Evolutionary conservation across 208 protist species (phyloP).

Genomic region (Wallacemonas sp.): DNA sequence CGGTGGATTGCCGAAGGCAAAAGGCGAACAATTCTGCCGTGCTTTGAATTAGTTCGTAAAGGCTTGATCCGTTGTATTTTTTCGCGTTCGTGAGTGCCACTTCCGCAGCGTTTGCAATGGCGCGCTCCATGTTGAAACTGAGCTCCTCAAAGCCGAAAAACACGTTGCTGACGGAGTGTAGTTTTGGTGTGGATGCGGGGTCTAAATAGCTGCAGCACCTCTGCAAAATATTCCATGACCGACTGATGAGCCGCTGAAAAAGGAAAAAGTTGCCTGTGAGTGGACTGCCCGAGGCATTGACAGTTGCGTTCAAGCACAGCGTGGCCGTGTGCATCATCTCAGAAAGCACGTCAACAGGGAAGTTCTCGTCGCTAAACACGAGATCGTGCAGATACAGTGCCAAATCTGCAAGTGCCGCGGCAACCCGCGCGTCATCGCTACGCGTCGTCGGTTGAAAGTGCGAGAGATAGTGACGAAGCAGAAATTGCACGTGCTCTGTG

Average conservation of each 20-base stretch:
- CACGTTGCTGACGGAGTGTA: background rate
- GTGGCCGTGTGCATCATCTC: background rate
- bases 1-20: background rate
- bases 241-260: background rate
- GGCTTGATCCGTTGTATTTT: slow-evolving; percentile 2
- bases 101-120: background rate
- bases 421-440: background rate
- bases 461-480: background rate
- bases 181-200: background rate
- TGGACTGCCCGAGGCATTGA: background rate
- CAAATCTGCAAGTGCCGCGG: background rate
- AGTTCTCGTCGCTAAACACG: slow-evolving; percentile 1
- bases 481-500: background rate
- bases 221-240: slow-evolving; percentile 6
- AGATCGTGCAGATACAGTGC: background rate
- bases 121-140: slow-evolving; percentile 1
- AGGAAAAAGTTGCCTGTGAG: background rate
- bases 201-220: slow-evolving; percentile 10
- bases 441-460: background rate
- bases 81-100: slow-evolving; percentile 11
- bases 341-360: background rate
- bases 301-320: background rate
- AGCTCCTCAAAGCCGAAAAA: slow-evolving; percentile 10
- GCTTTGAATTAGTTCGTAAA: background rate
- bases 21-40: slow-evolving; percentile 1